Percentiles rank a stretch among this genome's conserved stretches.
Evolutionary conservation across 139 green algal species (phyloP).

Genomic region (Haematococcus sp.): DNA sequence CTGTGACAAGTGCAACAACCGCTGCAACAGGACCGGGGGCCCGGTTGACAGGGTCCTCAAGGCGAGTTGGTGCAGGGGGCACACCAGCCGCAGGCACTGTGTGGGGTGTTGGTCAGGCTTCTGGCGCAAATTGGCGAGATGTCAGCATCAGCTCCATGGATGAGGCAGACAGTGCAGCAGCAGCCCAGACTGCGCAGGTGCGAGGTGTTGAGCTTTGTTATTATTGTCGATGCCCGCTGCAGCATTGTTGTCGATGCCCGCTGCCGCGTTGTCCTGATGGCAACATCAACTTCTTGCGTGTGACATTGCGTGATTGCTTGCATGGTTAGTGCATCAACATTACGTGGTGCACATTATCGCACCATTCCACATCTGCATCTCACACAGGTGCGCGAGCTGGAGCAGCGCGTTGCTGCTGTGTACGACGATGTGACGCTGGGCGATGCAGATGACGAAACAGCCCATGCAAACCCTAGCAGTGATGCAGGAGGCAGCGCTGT

Average conservation of each 20-base stretch:
- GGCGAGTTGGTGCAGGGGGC: no score
- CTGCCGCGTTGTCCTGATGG: no score
- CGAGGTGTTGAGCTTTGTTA: neutral
- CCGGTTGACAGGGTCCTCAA: no score
- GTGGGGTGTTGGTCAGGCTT: neutral
- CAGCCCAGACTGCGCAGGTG: conserved; percentile 7
- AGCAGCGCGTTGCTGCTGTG: conserved; percentile 5
- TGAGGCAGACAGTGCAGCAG: neutral
- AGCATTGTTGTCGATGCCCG: no score
- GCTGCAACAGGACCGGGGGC: no score
- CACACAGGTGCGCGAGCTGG: neutral
- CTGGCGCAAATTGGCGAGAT: neutral
- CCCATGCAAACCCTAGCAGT: no score
- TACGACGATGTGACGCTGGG: conserved; percentile 5
- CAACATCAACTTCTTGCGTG: no score
- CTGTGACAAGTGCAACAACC: no score
- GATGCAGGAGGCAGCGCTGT: no score
- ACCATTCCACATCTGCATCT: neutral
- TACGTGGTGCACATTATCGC: neutral
- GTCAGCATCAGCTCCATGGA: neutral
- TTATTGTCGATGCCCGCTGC: no score
- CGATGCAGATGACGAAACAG: neutral
- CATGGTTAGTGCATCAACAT: neutral
- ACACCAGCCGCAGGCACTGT: neutral
- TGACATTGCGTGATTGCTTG: neutral